These are phyloP conservation scores for Termitomyces sp. DNA, from an alignment of 768 basidiomycete species.

Conservation along the genomic window DNA sequence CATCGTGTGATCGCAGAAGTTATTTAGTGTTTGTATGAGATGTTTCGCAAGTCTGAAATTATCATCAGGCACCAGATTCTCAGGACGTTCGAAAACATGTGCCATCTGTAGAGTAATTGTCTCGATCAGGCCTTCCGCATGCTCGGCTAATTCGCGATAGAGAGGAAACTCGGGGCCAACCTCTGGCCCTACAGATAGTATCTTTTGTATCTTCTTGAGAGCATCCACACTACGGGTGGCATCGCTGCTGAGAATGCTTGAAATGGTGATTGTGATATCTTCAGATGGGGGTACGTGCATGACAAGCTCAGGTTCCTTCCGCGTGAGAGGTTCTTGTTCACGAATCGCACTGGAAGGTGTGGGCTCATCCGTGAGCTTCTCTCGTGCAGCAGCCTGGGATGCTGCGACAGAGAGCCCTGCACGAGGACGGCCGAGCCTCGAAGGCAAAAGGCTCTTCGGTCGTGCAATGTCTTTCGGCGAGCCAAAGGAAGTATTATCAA, in stretches of 20 bases:
- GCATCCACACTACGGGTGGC: slow-evolving; percentile 85
- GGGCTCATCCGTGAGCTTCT: slow-evolving; percentile 20
- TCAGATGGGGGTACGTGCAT: slow-evolving; percentile 33
- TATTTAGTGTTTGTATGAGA: slow-evolving; percentile 92
- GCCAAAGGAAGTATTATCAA: slow-evolving; percentile 21
- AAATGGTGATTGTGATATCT: slow-evolving; percentile 78
- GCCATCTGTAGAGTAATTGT: slow-evolving; percentile 90
- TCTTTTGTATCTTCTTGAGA: slow-evolving; percentile 88
- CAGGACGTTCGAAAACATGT: slow-evolving; percentile 81
- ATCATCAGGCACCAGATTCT: slow-evolving; percentile 65
- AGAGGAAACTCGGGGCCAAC: slow-evolving; percentile 60
- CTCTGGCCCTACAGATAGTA: slow-evolving; percentile 72
- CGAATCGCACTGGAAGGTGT: neutral
- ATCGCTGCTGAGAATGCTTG: slow-evolving; percentile 86
- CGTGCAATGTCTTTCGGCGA: slow-evolving; percentile 44
- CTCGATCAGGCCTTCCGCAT: slow-evolving; percentile 81
- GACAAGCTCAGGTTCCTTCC: slow-evolving; percentile 21
- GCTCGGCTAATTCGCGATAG: slow-evolving; percentile 75
- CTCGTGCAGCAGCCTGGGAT: slow-evolving; percentile 12
- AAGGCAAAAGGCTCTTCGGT: slow-evolving; percentile 69
- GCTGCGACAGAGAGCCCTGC: slow-evolving; percentile 33
- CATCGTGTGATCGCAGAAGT: slow-evolving; percentile 86
- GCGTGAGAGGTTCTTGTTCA: slow-evolving; percentile 1
- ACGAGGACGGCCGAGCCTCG: slow-evolving; percentile 66
- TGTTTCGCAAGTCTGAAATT: slow-evolving; percentile 96